These are phyloP conservation scores for Penicillium griseofulvum DNA, from an alignment of 2,329 filamentous ascomycete genomes.

Conservation along the genomic window DNA sequence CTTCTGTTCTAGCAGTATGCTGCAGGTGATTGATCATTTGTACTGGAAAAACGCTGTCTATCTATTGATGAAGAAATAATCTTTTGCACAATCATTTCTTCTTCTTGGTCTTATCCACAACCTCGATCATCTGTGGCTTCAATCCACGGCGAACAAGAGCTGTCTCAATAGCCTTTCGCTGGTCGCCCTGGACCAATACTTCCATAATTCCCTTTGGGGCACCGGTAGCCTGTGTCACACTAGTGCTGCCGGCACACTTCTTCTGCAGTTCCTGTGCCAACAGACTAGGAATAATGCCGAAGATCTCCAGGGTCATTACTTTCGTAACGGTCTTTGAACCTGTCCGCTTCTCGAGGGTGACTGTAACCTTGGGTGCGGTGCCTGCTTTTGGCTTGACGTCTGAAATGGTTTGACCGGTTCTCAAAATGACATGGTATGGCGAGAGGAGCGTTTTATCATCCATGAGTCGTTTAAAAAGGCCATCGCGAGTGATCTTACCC, in stretches of 20 bases:
- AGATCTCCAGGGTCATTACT: slow-evolving; percentile 60
- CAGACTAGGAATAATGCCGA: slow-evolving; percentile 58
- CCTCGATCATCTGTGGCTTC: slow-evolving; percentile 58
- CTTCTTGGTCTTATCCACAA: slow-evolving; percentile 67
- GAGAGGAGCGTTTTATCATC: slow-evolving; percentile 49
- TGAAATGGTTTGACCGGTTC: slow-evolving; percentile 36
- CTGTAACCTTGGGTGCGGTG: slow-evolving; percentile 57
- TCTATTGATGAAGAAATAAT: background rate
- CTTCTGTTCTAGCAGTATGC: background rate
- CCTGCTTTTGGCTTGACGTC: slow-evolving; percentile 62
- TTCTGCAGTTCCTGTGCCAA: slow-evolving; percentile 66
- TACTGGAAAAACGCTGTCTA: background rate
- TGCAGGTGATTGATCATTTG: background rate
- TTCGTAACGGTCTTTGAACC: slow-evolving; percentile 66
- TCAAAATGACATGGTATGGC: slow-evolving; percentile 58
- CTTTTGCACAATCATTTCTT: slow-evolving; percentile 47
- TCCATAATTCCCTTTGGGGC: slow-evolving; percentile 65
- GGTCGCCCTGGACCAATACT: slow-evolving; percentile 66
- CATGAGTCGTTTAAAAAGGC: slow-evolving; percentile 58
- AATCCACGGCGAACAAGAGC: slow-evolving; percentile 61
- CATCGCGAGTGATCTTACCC: slow-evolving; percentile 59
- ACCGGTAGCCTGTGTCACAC: slow-evolving; percentile 60
- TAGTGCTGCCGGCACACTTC: slow-evolving; percentile 66
- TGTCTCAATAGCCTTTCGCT: slow-evolving; percentile 59
- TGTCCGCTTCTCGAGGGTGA: slow-evolving; percentile 62